These are phyloP conservation scores for Paecilomyces fulvus DNA, from an alignment of 2,329 filamentous ascomycete species.

Conservation along the genomic window DNA sequence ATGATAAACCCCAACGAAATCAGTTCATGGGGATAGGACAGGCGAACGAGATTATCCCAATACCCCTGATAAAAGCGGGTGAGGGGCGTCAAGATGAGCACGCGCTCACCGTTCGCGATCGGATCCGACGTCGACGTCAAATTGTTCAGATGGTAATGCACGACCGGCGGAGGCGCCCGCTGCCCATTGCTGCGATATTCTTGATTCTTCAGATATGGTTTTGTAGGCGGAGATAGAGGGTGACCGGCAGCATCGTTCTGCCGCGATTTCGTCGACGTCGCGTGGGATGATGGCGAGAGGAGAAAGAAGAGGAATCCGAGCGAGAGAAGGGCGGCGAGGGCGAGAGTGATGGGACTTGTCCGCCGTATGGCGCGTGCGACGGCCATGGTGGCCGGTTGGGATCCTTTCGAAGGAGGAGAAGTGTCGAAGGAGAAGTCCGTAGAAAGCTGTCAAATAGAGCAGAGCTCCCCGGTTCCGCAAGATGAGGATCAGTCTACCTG, in stretches of 20 bases:
- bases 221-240: slow-evolving; percentile 63
- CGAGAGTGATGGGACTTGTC: slow-evolving; percentile 66
- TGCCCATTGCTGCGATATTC: slow-evolving; percentile 38
- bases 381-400: slow-evolving; percentile 41
- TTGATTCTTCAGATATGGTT: slow-evolving; percentile 63
- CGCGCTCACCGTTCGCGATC: slow-evolving; percentile 68
- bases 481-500: not conserved
- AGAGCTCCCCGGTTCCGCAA: not conserved
- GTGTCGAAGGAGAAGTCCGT: not conserved
- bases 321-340: slow-evolving; percentile 62
- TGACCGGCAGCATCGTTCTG: slow-evolving; percentile 55
- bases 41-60: slow-evolving; percentile 82
- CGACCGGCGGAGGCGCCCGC: slow-evolving; percentile 67
- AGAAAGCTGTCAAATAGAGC: not conserved
- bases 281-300: slow-evolving; percentile 45
- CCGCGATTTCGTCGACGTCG: slow-evolving; percentile 42
- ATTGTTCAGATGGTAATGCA: slow-evolving; percentile 92
- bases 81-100: slow-evolving; percentile 88
- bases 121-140: slow-evolving; percentile 74
- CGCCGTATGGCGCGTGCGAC: slow-evolving; percentile 63
- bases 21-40: slow-evolving; percentile 85
- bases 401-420: slow-evolving; percentile 7
- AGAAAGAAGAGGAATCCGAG: slow-evolving; percentile 63
- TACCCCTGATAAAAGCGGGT: slow-evolving; percentile 89
- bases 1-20: slow-evolving; percentile 95